Evolutionary conservation across 2,329 filamentous ascomycete genomes (phyloP).

Genomic region (Neocatenulostroma microsporum): DNA sequence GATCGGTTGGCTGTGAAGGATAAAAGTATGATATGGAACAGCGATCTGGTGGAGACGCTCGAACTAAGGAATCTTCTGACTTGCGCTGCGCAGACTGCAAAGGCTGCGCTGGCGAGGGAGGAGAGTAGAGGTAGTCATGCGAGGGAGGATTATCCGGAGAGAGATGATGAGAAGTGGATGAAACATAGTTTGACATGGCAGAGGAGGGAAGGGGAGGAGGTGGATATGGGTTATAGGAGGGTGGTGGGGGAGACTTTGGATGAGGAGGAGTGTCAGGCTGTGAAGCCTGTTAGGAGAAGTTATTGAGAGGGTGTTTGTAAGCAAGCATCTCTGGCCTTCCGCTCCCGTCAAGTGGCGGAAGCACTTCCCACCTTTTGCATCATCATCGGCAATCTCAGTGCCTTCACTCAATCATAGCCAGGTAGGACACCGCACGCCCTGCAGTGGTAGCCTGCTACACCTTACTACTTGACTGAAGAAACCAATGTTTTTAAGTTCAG

Average conservation of each 20-base stretch:
- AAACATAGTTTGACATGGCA: constrained; percentile 45
- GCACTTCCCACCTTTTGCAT: too few species aligned
- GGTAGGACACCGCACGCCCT: too few species aligned
- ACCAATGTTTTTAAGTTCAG: too few species aligned
- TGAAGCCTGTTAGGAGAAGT: constrained; percentile 25
- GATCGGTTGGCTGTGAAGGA: constrained; percentile 34
- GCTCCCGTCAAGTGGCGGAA: too few species aligned
- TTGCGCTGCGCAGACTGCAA: constrained; percentile 41
- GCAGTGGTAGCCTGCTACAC: too few species aligned
- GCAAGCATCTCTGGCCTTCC: too few species aligned
- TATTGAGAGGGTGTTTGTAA: too few species aligned
- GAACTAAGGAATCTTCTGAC: constrained; percentile 42
- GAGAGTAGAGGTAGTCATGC: constrained; percentile 44
- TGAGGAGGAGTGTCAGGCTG: constrained; percentile 35
- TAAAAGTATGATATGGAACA: constrained; percentile 43
- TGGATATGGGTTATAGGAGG: constrained; percentile 35
- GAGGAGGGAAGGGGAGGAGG: constrained; percentile 30
- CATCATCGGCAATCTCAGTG: too few species aligned
- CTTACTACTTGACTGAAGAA: too few species aligned
- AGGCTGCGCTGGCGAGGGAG: constrained; percentile 35
- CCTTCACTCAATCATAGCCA: too few species aligned
- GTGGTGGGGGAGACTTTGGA: constrained; percentile 40
- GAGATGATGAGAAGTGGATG: constrained; percentile 39
- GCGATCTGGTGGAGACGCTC: constrained; percentile 41
- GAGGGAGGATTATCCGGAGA: constrained; percentile 39